phyloP scores from a whole-genome alignment of 1,284 basidiomycete species.

The Ustilago esculenta region DNA sequence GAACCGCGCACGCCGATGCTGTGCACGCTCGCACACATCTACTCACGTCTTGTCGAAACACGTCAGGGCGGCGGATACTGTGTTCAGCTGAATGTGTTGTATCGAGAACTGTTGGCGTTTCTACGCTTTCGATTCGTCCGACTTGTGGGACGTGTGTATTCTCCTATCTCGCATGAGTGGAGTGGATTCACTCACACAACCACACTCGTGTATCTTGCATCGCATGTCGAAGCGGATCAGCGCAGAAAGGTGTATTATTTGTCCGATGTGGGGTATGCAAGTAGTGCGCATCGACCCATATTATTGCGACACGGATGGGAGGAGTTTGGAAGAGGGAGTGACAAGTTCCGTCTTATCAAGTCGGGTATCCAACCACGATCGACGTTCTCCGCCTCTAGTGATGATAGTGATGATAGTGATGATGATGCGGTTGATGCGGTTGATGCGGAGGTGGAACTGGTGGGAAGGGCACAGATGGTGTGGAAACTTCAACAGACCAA shows the following conservation, averaged over 20 bases:
- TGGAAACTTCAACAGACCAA: slow-evolving; percentile 35
- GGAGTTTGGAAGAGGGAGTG: slow-evolving; percentile 19
- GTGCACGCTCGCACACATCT: slow-evolving; percentile 8
- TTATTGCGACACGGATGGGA: slow-evolving; percentile 25
- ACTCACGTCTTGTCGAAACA: slow-evolving; percentile 7
- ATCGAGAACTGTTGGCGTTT: slow-evolving; percentile 27
- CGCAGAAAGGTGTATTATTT: slow-evolving; percentile 23
- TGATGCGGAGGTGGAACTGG: not conserved
- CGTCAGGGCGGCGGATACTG: slow-evolving; percentile 43
- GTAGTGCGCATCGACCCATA: slow-evolving; percentile 23
- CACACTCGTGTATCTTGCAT: slow-evolving; percentile 28
- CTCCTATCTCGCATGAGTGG: slow-evolving; percentile 5
- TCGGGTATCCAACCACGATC: slow-evolving; percentile 3
- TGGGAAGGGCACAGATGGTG: not conserved
- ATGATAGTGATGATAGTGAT: slow-evolving; percentile 2
- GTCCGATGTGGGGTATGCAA: slow-evolving; percentile 39
- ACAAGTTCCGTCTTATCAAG: slow-evolving; percentile 18
- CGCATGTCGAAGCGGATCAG: slow-evolving; percentile 5
- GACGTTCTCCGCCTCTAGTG: too few relatives aligned
- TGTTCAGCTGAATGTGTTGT: slow-evolving; percentile 34
- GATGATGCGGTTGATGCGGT: not conserved
- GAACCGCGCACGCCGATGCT: slow-evolving; percentile 18
- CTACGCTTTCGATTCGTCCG: slow-evolving; percentile 21
- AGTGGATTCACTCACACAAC: slow-evolving; percentile 26
- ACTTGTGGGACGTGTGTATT: slow-evolving; percentile 27